Evolutionary conservation across 257 asterid genomes (phyloP).

Genomic region (Perilla frutescens): DNA sequence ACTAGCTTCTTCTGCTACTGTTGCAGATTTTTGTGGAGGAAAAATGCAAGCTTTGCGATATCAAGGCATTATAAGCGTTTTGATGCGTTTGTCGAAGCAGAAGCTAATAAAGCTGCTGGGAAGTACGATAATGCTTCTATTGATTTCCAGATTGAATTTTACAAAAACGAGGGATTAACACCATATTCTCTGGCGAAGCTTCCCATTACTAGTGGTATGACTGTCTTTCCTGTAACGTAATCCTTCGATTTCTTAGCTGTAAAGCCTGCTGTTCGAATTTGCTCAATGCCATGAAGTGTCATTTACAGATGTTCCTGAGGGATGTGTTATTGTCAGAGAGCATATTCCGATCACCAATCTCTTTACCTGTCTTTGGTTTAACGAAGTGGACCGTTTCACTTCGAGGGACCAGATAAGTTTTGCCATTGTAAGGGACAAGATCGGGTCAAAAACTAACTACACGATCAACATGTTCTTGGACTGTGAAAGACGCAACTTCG

Average conservation of each 20-base stretch:
- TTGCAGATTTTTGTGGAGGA: conserved; percentile 89
- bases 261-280: conserved; percentile 4
- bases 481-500: conserved; percentile 91
- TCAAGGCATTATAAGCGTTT: conserved; percentile 89
- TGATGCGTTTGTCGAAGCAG: conserved; percentile 92
- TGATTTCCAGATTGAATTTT: conserved; percentile 88
- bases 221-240: background rate
- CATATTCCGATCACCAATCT: conserved; percentile 87
- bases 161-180: conserved; percentile 83
- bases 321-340: conserved; percentile 88
- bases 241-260: background rate
- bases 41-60: conserved; percentile 90
- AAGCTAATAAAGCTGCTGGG: conserved; percentile 92
- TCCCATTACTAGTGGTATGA: conserved; percentile 83
- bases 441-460: conserved; percentile 77
- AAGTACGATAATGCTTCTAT: conserved; percentile 87
- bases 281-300: background rate
- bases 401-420: conserved; percentile 96
- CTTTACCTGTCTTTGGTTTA: conserved; percentile 95
- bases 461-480: conserved; percentile 86
- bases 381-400: conserved; percentile 92
- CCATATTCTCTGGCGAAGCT: conserved; percentile 76
- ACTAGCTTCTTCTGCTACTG: background rate
- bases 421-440: conserved; percentile 88
- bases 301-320: conserved; percentile 92